Base-by-base conservation (phyloP, 2,329 filamentous ascomycete species). In the Stachybotrys chlorohalonatus region DNA sequence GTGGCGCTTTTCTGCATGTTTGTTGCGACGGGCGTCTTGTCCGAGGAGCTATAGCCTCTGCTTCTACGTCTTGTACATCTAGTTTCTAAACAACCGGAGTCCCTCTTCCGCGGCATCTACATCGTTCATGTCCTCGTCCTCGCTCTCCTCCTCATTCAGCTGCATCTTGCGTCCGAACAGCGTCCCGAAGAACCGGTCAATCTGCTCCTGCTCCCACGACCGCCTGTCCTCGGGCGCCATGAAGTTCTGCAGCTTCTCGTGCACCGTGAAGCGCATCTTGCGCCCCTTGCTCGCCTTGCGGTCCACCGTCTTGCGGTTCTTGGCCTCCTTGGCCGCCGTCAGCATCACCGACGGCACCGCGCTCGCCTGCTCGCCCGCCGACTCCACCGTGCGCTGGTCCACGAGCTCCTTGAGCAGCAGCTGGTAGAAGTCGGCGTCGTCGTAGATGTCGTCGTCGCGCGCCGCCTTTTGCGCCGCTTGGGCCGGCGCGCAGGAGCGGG, bases 211-310 rank as follows among this genome's bases (percentile, higher is more conserved):
- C 58, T 89, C 88, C 94, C 94, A 99, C 15, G 70, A 72, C 4
- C 87, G 80, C 53, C 89, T 78, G 67, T 95, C 89, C 68, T 96
- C 90, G 0, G 91, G 86, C 11, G 92, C 92, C 91, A 96, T 96
- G 67, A 97, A 97, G 70, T 96, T 96, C 74, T 96, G 90, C 65
- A 99, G 72, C 76, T 97, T 97, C 75, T 97, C 93, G 67, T 97
- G 92, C 49, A 96, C 90, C 15, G 89, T 94, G 72, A 93, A 99
- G 46, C 90, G 81, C 80, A 99, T 82, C 75, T 96, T 96, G 52
- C 94, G 79, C 6, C 94, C 94, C 73, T 97, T 97, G 68, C 90
- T 95, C 0, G 94, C 94, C 68, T 92, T 94, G 17, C 92, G 92
- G 69, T 99, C 94, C 5, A 97, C 89, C 32, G 86, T 82, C 66